Evolutionary conservation across 2,329 filamentous ascomycete genomes (phyloP).

Genomic region (Dendrostoma leiphaemia): DNA sequence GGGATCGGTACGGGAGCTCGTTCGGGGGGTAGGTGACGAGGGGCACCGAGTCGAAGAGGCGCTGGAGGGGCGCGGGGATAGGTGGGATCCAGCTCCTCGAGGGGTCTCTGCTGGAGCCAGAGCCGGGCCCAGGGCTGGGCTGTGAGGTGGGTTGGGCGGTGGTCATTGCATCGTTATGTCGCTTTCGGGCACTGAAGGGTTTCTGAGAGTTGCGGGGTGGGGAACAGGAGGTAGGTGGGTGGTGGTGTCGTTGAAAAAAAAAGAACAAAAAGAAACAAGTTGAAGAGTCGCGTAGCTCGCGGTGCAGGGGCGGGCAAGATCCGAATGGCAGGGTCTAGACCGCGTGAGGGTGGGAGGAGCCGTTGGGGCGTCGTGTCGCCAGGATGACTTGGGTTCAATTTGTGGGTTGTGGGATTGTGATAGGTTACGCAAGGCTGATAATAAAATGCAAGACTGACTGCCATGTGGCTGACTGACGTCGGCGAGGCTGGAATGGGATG

Average conservation of each 20-base stretch:
- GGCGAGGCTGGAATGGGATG: background rate
- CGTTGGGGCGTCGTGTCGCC: no score
- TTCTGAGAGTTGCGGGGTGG: background rate
- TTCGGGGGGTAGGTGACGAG: constrained; percentile 74
- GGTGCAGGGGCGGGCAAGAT: no score
- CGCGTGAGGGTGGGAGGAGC: no score
- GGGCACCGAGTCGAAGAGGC: constrained; percentile 82
- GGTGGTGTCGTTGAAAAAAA: no score
- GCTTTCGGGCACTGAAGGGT: background rate
- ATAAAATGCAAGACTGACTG: no score
- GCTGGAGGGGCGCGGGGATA: constrained; percentile 73
- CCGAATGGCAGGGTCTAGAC: no score
- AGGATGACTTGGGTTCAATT: no score
- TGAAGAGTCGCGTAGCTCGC: no score
- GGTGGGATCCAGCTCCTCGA: constrained; percentile 41
- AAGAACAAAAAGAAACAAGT: no score
- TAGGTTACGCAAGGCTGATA: no score
- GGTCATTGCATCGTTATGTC: constrained; percentile 14
- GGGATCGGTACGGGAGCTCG: constrained; percentile 64
- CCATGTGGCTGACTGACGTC: no score
- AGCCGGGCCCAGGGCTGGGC: background rate
- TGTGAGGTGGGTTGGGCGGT: background rate
- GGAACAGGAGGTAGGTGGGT: background rate
- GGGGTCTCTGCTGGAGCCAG: constrained; percentile 11
- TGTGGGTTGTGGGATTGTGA: no score